Percentiles rank a stretch among this genome's conserved stretches.
phyloP scores from a whole-genome alignment of 1,284 basidiomycete species.

The Ceratobasidium sp. region DNA sequence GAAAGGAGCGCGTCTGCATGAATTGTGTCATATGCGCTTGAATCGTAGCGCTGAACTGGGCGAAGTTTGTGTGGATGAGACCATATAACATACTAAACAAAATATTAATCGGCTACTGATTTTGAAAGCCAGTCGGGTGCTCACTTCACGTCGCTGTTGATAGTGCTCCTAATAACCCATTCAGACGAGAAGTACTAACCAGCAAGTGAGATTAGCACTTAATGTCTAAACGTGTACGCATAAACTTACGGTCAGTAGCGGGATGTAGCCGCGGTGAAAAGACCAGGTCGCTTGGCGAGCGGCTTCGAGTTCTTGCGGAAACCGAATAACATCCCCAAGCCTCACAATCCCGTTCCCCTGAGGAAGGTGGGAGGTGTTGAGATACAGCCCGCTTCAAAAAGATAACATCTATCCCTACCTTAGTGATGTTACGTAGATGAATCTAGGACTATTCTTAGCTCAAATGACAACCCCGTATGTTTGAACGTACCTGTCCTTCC shows the following conservation, averaged over 20 bases:
- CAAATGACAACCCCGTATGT: not conserved
- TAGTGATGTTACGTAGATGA: no score
- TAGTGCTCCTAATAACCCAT: conserved; percentile 32
- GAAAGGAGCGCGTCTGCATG: conserved; percentile 61
- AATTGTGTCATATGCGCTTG: conserved; percentile 63
- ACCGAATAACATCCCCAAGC: conserved; percentile 21
- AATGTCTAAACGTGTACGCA: not conserved
- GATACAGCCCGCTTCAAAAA: not conserved
- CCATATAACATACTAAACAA: conserved; percentile 66
- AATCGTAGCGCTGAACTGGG: conserved; percentile 61
- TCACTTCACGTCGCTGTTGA: conserved; percentile 34
- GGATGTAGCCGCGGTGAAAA: conserved; percentile 28
- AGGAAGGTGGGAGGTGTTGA: not conserved
- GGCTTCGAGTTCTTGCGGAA: not conserved
- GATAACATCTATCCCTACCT: not conserved
- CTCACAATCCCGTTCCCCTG: conserved; percentile 6
- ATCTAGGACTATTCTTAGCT: no score
- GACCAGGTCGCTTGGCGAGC: conserved; percentile 27
- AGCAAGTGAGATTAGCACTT: no score
- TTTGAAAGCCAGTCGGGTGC: not conserved
- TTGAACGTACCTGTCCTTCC: conserved; percentile 14
- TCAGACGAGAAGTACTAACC: conserved; percentile 40
- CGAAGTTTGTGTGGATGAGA: conserved; percentile 67
- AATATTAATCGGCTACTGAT: not conserved
- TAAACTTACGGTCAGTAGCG: conserved; percentile 13